Evolutionary conservation across 495 filamentous ascomycete genomes (phyloP).

Genomic region (Halenospora varia): DNA sequence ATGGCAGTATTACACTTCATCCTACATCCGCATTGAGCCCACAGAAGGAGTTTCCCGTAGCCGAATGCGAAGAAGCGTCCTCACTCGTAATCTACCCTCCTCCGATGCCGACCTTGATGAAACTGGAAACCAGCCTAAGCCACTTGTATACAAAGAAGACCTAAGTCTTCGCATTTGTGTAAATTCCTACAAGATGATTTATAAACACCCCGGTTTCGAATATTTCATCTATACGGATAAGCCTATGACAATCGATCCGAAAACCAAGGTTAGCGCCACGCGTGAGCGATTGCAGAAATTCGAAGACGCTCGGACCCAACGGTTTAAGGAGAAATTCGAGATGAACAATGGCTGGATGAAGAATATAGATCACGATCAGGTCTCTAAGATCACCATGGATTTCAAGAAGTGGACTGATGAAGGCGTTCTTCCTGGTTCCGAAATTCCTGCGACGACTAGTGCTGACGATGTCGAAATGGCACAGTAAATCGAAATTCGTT

Average conservation of each 20-base stretch:
- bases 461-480: slow-evolving; percentile 9
- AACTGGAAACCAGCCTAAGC: slow-evolving; percentile 40
- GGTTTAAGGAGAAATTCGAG: slow-evolving; percentile 67
- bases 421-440: slow-evolving; percentile 16
- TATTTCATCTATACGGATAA: slow-evolving; percentile 43
- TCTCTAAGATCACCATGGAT: slow-evolving; percentile 61
- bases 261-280: slow-evolving; percentile 41
- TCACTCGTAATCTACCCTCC: slow-evolving; percentile 69
- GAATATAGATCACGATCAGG: slow-evolving; percentile 63
- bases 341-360: slow-evolving; percentile 76
- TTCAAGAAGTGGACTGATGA: slow-evolving; percentile 45
- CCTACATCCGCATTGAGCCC: slow-evolving; percentile 79
- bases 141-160: slow-evolving; percentile 65
- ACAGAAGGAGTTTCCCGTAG: slow-evolving; percentile 77
- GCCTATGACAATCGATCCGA: slow-evolving; percentile 25
- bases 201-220: slow-evolving; percentile 60
- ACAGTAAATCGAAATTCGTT: background rate
- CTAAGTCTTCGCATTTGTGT: slow-evolving; percentile 75
- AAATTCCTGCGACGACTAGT: background rate
- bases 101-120: slow-evolving; percentile 40
- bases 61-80: slow-evolving; percentile 60
- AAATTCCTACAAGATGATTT: slow-evolving; percentile 77
- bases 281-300: slow-evolving; percentile 39
- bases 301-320: slow-evolving; percentile 48
- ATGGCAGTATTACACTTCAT: slow-evolving; percentile 93